phyloP scores from a whole-genome alignment of 2,329 filamentous ascomycete genomes.

The Fusarium concolor region DNA sequence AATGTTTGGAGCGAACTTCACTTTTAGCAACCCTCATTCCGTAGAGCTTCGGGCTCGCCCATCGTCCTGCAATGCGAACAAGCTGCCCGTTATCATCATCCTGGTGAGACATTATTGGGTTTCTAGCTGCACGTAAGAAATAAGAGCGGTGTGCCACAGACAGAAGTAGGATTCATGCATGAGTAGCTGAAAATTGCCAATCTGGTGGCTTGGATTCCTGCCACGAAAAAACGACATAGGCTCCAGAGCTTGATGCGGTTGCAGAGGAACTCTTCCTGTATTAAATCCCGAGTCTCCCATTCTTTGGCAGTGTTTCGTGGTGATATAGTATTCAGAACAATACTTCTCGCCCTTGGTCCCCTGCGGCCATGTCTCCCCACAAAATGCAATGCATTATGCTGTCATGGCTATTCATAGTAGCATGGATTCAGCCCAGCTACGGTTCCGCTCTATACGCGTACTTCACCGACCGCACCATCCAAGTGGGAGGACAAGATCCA shows the following conservation, averaged over 20 bases:
- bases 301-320: no score
- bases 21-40: no score
- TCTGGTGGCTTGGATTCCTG: neutral
- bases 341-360: neutral
- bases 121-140: neutral
- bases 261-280: no score
- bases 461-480: neutral
- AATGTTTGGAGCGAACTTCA: no score
- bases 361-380: neutral
- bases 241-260: no score
- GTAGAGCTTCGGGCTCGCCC: neutral
- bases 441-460: slow-evolving; percentile 7
- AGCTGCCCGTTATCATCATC: neutral
- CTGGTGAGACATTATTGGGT: neutral
- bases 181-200: neutral
- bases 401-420: neutral
- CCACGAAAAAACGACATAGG: neutral
- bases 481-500: slow-evolving; percentile 14
- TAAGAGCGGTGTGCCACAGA: neutral
- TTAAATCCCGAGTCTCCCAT: neutral
- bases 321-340: no score
- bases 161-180: neutral
- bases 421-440: neutral
- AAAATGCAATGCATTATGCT: neutral
- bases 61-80: rapidly evolving